Conservation (phyloP, 148 eudicot species). For the Nyssa sinensis region DNA sequence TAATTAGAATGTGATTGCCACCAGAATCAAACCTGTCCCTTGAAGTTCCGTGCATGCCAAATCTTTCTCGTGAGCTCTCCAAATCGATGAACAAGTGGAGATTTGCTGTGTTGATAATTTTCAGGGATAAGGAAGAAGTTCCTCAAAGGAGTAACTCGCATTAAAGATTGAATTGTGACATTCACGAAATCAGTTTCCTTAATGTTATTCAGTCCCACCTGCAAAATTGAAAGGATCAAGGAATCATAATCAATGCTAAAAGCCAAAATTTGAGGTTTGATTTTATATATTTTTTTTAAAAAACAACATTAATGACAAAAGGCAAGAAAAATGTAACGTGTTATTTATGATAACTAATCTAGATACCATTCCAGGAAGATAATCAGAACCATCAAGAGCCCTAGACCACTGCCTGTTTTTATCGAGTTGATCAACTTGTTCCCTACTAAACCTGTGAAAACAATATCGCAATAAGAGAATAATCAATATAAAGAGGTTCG, state of each 20-base stretch:
- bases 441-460: conserved; percentile 49
- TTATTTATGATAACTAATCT: neutral
- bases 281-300: neutral
- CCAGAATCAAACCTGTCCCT: conserved; percentile 75
- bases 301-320: neutral
- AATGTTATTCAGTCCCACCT: conserved; percentile 94
- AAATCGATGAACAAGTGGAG: conserved; percentile 88
- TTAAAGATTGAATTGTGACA: conserved; percentile 89
- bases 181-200: conserved; percentile 93
- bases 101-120: conserved; percentile 75
- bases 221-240: conserved; percentile 13
- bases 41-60: conserved; percentile 94
- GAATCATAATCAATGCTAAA: neutral
- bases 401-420: conserved; percentile 82
- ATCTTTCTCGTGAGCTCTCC: conserved; percentile 95
- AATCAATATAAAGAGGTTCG: neutral
- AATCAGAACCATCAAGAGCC: conserved; percentile 98
- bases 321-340: neutral
- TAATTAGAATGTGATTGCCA: conserved; percentile 4
- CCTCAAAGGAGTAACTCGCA: conserved; percentile 96
- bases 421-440: conserved; percentile 74
- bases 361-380: conserved; percentile 95
- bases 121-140: conserved; percentile 93
- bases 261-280: neutral
- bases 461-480: conserved; percentile 6